These are phyloP conservation scores for Gossypium gossypioides DNA, from an alignment of 441 rosid genomes.

Conservation along the genomic window DNA sequence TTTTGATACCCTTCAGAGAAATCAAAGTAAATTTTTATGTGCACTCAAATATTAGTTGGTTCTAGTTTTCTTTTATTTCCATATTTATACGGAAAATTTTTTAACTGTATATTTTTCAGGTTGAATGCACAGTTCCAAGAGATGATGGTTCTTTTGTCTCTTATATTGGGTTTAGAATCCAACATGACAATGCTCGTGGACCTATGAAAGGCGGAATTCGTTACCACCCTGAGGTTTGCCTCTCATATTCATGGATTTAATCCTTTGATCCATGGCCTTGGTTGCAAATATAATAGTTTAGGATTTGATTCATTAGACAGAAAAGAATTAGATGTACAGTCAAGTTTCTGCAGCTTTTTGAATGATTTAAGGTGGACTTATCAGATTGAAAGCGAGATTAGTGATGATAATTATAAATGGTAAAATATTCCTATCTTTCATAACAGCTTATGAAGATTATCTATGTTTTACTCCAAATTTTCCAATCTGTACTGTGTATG, in stretches of 20 bases:
- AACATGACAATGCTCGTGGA: slow-evolving; percentile 41
- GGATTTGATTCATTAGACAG: background rate
- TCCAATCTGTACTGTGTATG: background rate
- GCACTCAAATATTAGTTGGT: background rate
- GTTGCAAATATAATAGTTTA: background rate
- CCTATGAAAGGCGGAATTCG: slow-evolving; percentile 42
- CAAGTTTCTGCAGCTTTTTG: background rate
- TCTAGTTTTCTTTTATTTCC: background rate
- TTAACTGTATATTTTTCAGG: slow-evolving; percentile 17
- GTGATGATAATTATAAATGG: background rate
- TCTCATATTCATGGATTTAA: background rate
- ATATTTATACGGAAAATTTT: background rate
- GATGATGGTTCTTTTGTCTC: slow-evolving; percentile 38
- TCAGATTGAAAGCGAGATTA: background rate
- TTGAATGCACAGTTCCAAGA: slow-evolving; percentile 35
- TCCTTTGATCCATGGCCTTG: background rate
- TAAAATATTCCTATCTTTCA: background rate
- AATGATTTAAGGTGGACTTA: background rate
- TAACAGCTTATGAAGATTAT: background rate
- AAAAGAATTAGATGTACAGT: background rate
- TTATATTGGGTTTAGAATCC: slow-evolving; percentile 37
- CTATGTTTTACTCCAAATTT: background rate
- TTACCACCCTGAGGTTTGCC: slow-evolving; percentile 34
- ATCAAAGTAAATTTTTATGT: slow-evolving; percentile 30
- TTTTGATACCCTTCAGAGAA: slow-evolving; percentile 47